Conservation (phyloP, 345 rosid genomes). For the Turritis glabra region DNA sequence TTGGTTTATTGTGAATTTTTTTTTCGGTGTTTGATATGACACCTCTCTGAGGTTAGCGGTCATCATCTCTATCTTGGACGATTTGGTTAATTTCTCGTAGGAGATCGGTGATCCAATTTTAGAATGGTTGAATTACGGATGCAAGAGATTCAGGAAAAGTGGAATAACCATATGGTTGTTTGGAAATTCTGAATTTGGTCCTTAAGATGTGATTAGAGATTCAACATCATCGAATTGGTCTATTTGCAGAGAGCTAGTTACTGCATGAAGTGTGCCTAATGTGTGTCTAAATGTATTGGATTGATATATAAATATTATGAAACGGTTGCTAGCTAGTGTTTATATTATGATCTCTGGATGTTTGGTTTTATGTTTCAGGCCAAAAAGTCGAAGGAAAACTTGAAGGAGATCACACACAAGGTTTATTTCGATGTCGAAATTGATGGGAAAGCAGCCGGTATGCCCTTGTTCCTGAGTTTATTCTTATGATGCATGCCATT, state of each 20-base stretch:
- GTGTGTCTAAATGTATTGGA: not conserved
- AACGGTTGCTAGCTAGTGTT: not conserved
- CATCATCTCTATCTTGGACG: too few species aligned
- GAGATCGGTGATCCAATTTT: too few species aligned
- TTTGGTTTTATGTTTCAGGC: constrained; percentile 55
- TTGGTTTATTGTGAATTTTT: not conserved
- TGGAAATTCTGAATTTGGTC: not conserved
- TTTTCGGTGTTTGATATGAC: not conserved
- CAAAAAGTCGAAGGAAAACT: constrained; percentile 48
- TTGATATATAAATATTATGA: not conserved
- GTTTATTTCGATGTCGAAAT: constrained; percentile 93
- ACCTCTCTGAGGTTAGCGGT: not conserved
- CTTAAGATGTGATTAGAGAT: not conserved
- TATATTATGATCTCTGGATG: constrained; percentile 7
- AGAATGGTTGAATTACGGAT: not conserved
- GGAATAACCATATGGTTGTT: not conserved
- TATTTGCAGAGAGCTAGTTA: constrained; percentile 1
- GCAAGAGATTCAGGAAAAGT: constrained; percentile 1
- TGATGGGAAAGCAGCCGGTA: constrained; percentile 94
- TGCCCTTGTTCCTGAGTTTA: constrained; percentile 13
- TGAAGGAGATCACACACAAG: constrained; percentile 82
- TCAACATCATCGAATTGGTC: not conserved
- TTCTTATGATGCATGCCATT: constrained; percentile 7
- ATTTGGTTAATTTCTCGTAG: too few species aligned
- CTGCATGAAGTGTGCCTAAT: not conserved